Conservation (phyloP, 805 yeast species). For the Barnettozyma wickerhamii region DNA sequence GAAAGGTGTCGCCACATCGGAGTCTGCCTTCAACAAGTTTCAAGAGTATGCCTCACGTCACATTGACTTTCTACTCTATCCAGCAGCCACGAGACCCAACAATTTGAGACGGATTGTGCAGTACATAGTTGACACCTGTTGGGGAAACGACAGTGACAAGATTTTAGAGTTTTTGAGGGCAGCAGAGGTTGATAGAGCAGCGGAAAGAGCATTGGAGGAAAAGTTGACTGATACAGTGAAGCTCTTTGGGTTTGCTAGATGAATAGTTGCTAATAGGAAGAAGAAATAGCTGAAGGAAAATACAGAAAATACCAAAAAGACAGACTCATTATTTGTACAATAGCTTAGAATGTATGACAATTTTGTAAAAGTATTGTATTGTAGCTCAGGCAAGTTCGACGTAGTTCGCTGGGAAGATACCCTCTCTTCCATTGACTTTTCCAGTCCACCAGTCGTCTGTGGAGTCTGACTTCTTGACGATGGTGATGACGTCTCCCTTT, state of each 20-base stretch:
- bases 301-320: background rate
- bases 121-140: slow-evolving; percentile 33
- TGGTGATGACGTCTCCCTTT: slow-evolving; percentile 90
- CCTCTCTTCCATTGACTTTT: slow-evolving; percentile 72
- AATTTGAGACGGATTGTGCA: slow-evolving; percentile 29
- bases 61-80: slow-evolving; percentile 30
- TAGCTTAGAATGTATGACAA: too few relatives aligned
- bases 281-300: background rate
- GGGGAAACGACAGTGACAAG: slow-evolving; percentile 26
- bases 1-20: slow-evolving; percentile 1
- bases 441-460: slow-evolving; percentile 99
- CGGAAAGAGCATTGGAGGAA: slow-evolving; percentile 11
- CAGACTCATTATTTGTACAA: background rate
- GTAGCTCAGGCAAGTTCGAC: slow-evolving; percentile 57
- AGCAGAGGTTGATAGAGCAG: slow-evolving; percentile 13
- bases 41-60: slow-evolving; percentile 27
- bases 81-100: slow-evolving; percentile 30
- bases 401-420: slow-evolving; percentile 96
- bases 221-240: slow-evolving; percentile 18
- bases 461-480: slow-evolving; percentile 80
- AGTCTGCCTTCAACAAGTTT: slow-evolving; percentile 15
- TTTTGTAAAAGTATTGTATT: too few relatives aligned
- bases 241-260: slow-evolving; percentile 25
- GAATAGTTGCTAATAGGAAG: background rate
- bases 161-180: slow-evolving; percentile 11